phyloP scores from a whole-genome alignment of 2,329 filamentous ascomycete species.

The Coniochaeta prunicola region DNA sequence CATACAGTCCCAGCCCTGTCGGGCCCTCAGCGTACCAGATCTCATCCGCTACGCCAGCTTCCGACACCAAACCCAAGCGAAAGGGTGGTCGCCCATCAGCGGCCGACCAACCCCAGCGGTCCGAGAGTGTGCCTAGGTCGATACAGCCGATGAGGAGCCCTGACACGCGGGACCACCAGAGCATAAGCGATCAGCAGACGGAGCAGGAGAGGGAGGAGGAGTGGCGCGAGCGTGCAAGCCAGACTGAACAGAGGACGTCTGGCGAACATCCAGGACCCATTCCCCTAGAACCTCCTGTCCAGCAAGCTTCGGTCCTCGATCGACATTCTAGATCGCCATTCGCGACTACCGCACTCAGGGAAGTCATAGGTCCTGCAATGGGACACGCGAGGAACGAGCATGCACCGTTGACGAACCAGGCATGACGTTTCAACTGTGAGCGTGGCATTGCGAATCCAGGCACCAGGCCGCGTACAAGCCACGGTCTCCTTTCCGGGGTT shows the following conservation, averaged over 20 bases:
- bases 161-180: neutral
- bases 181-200: neutral
- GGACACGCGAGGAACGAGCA: neutral
- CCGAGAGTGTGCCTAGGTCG: neutral
- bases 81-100: constrained; percentile 1
- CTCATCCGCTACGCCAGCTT: neutral
- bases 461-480: neutral
- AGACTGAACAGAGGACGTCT: neutral
- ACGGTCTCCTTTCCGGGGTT: neutral
- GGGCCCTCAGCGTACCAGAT: constrained; percentile 3
- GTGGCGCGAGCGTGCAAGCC: neutral
- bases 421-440: neutral
- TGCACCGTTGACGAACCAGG: neutral
- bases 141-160: neutral
- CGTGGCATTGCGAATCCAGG: neutral
- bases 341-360: neutral
- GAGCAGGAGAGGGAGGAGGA: neutral
- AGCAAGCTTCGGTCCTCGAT: neutral
- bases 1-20: constrained; percentile 8
- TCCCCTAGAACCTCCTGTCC: neutral
- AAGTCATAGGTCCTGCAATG: neutral
- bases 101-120: neutral
- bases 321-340: neutral
- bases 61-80: constrained; percentile 5
- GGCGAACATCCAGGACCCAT: neutral